These are phyloP conservation scores for Boeremia lycopersici DNA, from an alignment of 2,329 filamentous ascomycete genomes.

Conservation along the genomic window DNA sequence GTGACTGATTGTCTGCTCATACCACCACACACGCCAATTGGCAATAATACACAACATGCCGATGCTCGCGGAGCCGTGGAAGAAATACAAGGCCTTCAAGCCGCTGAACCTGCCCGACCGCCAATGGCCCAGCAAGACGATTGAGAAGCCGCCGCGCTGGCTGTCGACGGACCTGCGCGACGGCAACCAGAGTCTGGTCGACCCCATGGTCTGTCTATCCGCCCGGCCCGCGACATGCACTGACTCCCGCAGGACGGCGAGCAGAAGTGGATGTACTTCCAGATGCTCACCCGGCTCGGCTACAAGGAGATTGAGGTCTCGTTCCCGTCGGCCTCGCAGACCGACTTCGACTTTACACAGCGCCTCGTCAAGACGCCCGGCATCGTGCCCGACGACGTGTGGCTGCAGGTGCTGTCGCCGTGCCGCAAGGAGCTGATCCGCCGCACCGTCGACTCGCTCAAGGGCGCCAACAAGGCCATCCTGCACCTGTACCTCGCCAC, in stretches of 20 bases:
- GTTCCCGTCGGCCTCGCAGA: slow-evolving; percentile 92
- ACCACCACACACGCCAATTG: slow-evolving; percentile 1
- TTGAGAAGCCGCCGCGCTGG: slow-evolving; percentile 89
- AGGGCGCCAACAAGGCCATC: slow-evolving; percentile 89
- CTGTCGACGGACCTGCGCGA: slow-evolving; percentile 87
- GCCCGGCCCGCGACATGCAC: background rate
- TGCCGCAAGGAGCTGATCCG: slow-evolving; percentile 91
- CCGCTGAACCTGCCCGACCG: slow-evolving; percentile 71
- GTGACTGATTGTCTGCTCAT: background rate
- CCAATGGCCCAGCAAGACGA: slow-evolving; percentile 82
- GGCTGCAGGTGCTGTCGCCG: slow-evolving; percentile 88
- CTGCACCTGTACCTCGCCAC: slow-evolving; percentile 96
- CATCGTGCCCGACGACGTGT: slow-evolving; percentile 84
- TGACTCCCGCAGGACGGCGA: slow-evolving; percentile 72
- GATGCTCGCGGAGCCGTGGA: slow-evolving; percentile 74
- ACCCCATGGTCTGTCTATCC: slow-evolving; percentile 76
- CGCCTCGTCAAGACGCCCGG: slow-evolving; percentile 84
- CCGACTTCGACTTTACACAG: slow-evolving; percentile 94
- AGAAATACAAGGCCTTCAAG: slow-evolving; percentile 75
- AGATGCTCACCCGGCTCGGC: slow-evolving; percentile 88
- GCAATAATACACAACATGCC: slow-evolving; percentile 39
- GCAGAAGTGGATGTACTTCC: slow-evolving; percentile 94
- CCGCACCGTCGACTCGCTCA: slow-evolving; percentile 85
- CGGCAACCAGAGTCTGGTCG: slow-evolving; percentile 90
- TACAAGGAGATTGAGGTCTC: slow-evolving; percentile 99